Evolutionary conservation across 352 stramenopile genomes (phyloP), one percentile per base, ranked within the genome.

Genomic region (Bremia lactucae): DNA sequence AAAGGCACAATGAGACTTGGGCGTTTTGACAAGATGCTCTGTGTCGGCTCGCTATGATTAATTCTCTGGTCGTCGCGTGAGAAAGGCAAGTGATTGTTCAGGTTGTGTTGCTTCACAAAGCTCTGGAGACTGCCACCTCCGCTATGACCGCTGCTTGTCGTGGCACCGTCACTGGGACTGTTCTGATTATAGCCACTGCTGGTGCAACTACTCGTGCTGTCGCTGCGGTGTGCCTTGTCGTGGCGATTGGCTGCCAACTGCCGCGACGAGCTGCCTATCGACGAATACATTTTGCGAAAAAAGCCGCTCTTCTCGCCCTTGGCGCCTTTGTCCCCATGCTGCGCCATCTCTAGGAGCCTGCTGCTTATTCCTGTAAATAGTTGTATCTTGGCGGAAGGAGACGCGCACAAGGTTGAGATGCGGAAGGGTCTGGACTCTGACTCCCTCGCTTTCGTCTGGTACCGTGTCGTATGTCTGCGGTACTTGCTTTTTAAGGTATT

Each of bases 1-100:
- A 89, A 87, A 8, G 76, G 76, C 18, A 89, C 63, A 42, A 89
- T 89, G 29, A 89, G 62, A 25, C 72, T 87, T 22, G 74, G 73
- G 0, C 73, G 72, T 42, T 87, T 87, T 14, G 66, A 79, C 31
- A 89, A 52, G 6, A 89, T 54, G 40, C 72, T 76, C 44, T 76
- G 63, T 29, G 60, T 49, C 24, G 56, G 39, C 18, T 64, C 65
- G 21, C 56, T 51, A 11, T 42, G 39, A 5, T 37, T 42, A 10
- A 36, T 24, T 14, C 24, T 47, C 21, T 49, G 56, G 4, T 59
- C 57, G 33, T 63, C 54, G 26, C 75, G 49, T 21, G 56, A 61
- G 65, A 87, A 87, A 37, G 72, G 67, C 41, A 83, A 41, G 46
- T 81, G 67, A 26, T 70, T 72, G 42, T 66, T 87, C 33, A 87